Evolutionary conservation across 768 basidiomycete species (phyloP).

Genomic region (Boletus reticuloceps): DNA sequence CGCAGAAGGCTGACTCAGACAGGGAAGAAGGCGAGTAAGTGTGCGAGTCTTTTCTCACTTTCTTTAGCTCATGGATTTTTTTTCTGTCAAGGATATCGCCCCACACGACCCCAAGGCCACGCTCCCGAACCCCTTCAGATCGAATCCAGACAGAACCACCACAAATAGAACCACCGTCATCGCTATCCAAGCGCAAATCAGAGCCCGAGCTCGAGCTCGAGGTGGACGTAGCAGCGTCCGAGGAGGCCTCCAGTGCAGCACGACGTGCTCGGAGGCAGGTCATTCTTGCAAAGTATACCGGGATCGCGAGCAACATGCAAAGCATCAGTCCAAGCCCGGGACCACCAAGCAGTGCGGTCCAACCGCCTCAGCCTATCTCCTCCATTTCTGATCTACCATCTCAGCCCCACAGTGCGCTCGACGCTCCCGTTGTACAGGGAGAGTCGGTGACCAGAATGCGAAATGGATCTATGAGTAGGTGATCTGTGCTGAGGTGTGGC

Average conservation of each 20-base stretch:
- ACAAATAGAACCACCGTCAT: constrained; percentile 17
- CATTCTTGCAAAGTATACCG: constrained; percentile 74
- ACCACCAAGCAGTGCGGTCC: constrained; percentile 71
- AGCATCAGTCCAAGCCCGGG: constrained; percentile 57
- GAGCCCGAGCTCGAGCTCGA: constrained; percentile 52
- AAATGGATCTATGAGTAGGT: constrained; percentile 26
- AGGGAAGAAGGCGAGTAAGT: constrained; percentile 96
- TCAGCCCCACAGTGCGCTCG: constrained; percentile 49
- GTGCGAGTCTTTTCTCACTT: constrained; percentile 1
- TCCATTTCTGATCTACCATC: constrained; percentile 61
- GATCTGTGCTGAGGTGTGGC: not conserved
- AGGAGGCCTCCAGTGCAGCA: constrained; percentile 63
- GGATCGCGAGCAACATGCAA: constrained; percentile 40
- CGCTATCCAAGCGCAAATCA: constrained; percentile 20
- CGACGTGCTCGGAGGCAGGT: constrained; percentile 71
- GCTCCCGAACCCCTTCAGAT: constrained; percentile 27
- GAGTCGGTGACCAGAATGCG: constrained; percentile 3
- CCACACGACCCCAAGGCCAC: constrained; percentile 32
- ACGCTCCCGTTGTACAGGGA: constrained; percentile 27
- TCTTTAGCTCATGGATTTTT: constrained; percentile 10
- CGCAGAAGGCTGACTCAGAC: constrained; percentile 49
- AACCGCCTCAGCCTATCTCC: constrained; percentile 61
- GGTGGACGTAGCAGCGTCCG: constrained; percentile 45
- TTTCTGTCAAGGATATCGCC: constrained; percentile 60
- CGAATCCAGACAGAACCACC: constrained; percentile 11